These are phyloP conservation scores for Talaromyces sp. DNA, from an alignment of 2,329 filamentous ascomycete genomes.

Conservation along the genomic window DNA sequence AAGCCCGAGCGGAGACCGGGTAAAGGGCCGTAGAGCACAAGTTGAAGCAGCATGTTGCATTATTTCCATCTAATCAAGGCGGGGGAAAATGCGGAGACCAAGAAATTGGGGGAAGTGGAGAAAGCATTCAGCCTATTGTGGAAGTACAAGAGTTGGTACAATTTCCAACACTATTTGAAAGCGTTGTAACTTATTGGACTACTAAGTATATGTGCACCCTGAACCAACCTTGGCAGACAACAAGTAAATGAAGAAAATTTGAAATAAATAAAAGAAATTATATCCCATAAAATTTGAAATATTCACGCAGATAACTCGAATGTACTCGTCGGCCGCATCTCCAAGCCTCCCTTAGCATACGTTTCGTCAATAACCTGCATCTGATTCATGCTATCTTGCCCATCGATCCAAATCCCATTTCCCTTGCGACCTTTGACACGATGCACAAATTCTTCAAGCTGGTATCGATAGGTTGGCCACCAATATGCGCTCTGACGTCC, in stretches of 20 bases:
- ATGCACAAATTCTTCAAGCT: slow-evolving; percentile 48
- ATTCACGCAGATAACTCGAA: neutral
- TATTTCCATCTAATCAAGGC: no score
- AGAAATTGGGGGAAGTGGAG: neutral
- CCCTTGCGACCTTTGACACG: slow-evolving; percentile 34
- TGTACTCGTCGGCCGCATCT: slow-evolving; percentile 10
- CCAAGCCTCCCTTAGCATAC: slow-evolving; percentile 39
- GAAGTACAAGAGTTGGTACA: no score
- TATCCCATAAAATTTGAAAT: neutral
- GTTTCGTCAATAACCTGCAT: slow-evolving; percentile 46
- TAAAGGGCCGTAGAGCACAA: neutral
- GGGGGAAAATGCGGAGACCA: neutral
- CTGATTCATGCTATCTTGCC: slow-evolving; percentile 41
- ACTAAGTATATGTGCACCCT: neutral
- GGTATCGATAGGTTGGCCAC: slow-evolving; percentile 44
- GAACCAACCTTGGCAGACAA: no score
- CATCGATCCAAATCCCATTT: slow-evolving; percentile 36
- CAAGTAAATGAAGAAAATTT: neutral
- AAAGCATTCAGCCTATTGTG: neutral
- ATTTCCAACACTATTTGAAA: no score
- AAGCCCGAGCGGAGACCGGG: slow-evolving; percentile 3
- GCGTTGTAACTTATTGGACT: no score
- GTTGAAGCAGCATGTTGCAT: no score
- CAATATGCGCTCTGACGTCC: slow-evolving; percentile 24
- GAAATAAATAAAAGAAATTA: neutral